phyloP scores from a whole-genome alignment of 2,329 filamentous ascomycete species.

The Penicillium sp. region DNA sequence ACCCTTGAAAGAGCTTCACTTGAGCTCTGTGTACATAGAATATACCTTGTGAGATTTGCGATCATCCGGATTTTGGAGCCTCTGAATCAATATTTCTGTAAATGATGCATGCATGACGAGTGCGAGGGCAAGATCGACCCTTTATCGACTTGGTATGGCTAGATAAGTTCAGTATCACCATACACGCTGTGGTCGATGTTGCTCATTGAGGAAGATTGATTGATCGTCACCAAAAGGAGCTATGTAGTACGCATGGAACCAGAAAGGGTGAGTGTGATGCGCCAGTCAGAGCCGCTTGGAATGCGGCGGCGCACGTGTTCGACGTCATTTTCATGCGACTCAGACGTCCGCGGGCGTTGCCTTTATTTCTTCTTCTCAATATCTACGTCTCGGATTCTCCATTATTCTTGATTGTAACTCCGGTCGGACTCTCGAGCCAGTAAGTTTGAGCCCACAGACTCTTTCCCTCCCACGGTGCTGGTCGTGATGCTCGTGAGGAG shows the following conservation, averaged over 20 bases:
- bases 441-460: no score
- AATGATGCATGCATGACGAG: no score
- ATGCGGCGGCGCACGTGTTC: conserved; percentile 5
- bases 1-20: neutral
- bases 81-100: neutral
- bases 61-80: neutral
- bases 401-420: neutral
- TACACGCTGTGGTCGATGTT: no score
- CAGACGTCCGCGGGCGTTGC: neutral
- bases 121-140: no score
- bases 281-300: conserved; percentile 1
- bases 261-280: no score
- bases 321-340: conserved; percentile 15
- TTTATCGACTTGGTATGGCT: no score
- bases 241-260: no score
- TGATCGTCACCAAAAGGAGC: no score
- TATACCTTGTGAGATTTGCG: neutral
- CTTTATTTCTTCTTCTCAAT: neutral
- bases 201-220: no score
- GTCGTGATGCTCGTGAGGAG: neutral
- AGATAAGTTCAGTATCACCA: no score
- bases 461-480: no score
- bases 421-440: no score
- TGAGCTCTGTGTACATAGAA: conserved; percentile 11
- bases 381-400: neutral